Percentiles rank a stretch among this genome's conserved stretches.
phyloP scores from a whole-genome alignment of 2,329 filamentous ascomycete species.

The Cordyceps cicadae region DNA sequence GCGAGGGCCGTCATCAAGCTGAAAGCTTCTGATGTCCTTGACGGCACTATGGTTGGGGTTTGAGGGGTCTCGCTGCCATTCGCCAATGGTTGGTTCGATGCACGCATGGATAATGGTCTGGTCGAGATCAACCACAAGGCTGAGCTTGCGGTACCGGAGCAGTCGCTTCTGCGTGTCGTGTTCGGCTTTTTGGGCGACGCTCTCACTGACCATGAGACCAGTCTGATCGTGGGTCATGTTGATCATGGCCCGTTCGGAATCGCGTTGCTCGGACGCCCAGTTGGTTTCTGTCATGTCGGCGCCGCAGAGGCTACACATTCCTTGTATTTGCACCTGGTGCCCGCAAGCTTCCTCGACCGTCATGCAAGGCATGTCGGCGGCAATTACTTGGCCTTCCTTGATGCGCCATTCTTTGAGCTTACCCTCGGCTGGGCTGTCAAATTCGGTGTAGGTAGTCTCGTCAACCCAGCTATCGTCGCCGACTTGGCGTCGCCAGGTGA shows the following conservation, averaged over 20 bases:
- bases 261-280: conserved; percentile 71
- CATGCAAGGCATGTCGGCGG: conserved; percentile 50
- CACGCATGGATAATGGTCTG: conserved; percentile 98
- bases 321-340: conserved; percentile 84
- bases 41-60: conserved; percentile 90
- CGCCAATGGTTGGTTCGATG: conserved; percentile 89
- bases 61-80: conserved; percentile 82
- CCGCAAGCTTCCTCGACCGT: conserved; percentile 85
- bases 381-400: conserved; percentile 55
- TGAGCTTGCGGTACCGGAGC: conserved; percentile 73
- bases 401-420: conserved; percentile 71
- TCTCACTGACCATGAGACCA: conserved; percentile 72
- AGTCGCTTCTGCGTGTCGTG: conserved; percentile 79
- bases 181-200: conserved; percentile 73
- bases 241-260: conserved; percentile 81
- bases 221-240: conserved; percentile 93
- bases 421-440: conserved; percentile 78
- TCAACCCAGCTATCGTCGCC: conserved; percentile 56
- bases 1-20: conserved; percentile 77
- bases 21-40: conserved; percentile 80
- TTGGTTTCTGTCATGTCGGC: conserved; percentile 90
- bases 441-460: conserved; percentile 64
- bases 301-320: conserved; percentile 85
- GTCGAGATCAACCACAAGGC: conserved; percentile 91
- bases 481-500: conserved; percentile 68